Conservation (phyloP, 495 filamentous ascomycete species). For the Talaromyces wortmannii region DNA sequence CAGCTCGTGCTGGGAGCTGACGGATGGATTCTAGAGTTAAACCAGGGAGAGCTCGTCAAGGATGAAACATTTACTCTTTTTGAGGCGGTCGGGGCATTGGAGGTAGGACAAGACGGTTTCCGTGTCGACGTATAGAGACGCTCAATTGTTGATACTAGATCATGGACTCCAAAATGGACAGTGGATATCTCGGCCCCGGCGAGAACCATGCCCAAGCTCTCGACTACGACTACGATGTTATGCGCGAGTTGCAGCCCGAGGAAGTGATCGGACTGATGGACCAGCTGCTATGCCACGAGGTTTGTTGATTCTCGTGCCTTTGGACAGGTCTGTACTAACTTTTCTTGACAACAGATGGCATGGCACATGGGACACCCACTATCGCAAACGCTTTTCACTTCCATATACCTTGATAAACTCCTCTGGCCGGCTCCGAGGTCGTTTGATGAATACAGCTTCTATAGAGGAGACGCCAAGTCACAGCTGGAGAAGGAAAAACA, state of each 20-base stretch:
- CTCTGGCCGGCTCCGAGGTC: conserved; percentile 61
- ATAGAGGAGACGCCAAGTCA: conserved; percentile 29
- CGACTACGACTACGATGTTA: conserved; percentile 80
- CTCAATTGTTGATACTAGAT: conserved; percentile 48
- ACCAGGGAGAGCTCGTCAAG: conserved; percentile 79
- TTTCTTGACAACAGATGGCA: conserved; percentile 61
- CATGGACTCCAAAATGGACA: conserved; percentile 99
- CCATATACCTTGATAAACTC: conserved; percentile 81
- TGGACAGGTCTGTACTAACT: conserved; percentile 10
- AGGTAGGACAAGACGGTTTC: conserved; percentile 49
- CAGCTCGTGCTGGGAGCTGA: neutral
- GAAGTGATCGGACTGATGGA: conserved; percentile 93
- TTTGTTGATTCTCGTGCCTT: conserved; percentile 18
- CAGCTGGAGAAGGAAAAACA: conserved; percentile 18
- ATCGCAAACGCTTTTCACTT: conserved; percentile 93
- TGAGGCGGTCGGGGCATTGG: conserved; percentile 88
- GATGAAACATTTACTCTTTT: conserved; percentile 92
- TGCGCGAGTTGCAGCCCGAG: conserved; percentile 58
- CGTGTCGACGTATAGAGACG: too few species aligned
- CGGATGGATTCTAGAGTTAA: conserved; percentile 30
- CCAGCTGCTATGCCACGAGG: conserved; percentile 83
- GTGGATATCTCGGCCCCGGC: conserved; percentile 67
- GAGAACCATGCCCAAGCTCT: conserved; percentile 55
- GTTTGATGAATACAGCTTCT: conserved; percentile 66
- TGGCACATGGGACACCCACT: conserved; percentile 95